These are phyloP conservation scores for Antrodiella citrinella DNA, from an alignment of 768 basidiomycete genomes.

Conservation along the genomic window DNA sequence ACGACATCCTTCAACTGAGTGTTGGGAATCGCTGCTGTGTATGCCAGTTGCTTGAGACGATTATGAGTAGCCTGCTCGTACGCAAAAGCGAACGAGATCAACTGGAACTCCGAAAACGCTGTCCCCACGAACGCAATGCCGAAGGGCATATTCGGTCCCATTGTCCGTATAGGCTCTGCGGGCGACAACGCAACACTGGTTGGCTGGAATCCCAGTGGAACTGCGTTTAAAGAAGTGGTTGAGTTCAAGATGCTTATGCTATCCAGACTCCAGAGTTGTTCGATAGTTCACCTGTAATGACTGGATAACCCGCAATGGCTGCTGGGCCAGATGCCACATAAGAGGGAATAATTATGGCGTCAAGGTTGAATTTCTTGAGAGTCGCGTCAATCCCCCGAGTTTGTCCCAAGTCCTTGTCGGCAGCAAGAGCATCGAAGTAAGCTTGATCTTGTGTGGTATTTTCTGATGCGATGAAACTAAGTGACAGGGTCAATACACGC, in stretches of 20 bases:
- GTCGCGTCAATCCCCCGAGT: slow-evolving; percentile 26
- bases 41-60: slow-evolving; percentile 10
- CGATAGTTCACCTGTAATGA: slow-evolving; percentile 41
- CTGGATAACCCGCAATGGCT: slow-evolving; percentile 58
- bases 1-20: slow-evolving; percentile 10
- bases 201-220: slow-evolving; percentile 55
- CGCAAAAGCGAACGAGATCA: slow-evolving; percentile 22
- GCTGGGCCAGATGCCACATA: slow-evolving; percentile 23
- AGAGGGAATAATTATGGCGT: slow-evolving; percentile 25
- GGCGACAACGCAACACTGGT: slow-evolving; percentile 32
- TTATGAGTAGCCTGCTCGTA: slow-evolving; percentile 22
- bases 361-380: slow-evolving; percentile 21
- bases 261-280: not conserved
- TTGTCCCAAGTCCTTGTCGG: slow-evolving; percentile 20
- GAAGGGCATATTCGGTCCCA: slow-evolving; percentile 9
- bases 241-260: slow-evolving; percentile 42
- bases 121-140: slow-evolving; percentile 55
- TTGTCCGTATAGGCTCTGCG: slow-evolving; percentile 10
- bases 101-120: slow-evolving; percentile 21
- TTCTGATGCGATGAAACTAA: slow-evolving; percentile 19
- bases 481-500: no score
- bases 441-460: slow-evolving; percentile 17
- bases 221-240: slow-evolving; percentile 14
- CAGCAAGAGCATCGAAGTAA: slow-evolving; percentile 22
- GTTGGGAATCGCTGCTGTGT: slow-evolving; percentile 10